These are phyloP conservation scores for Lasiodiplodia gonubiensis DNA, from an alignment of 2,329 filamentous ascomycete species.

Conservation along the genomic window DNA sequence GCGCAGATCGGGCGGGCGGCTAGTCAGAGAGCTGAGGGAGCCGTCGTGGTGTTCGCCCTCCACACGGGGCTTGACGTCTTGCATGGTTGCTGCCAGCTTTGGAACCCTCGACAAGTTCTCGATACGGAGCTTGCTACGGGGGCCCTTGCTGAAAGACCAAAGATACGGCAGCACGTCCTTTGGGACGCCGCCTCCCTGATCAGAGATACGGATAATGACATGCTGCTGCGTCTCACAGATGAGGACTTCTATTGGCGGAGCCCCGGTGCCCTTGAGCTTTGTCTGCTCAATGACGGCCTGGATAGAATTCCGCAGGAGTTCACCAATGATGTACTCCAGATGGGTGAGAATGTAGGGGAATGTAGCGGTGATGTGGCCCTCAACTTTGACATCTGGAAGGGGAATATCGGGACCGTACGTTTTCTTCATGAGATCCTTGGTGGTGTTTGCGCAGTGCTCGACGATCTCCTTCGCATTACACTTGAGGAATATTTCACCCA, in stretches of 20 bases:
- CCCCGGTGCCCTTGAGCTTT: slow-evolving; percentile 52
- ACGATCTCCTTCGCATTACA: slow-evolving; percentile 92
- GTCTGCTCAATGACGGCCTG: slow-evolving; percentile 86
- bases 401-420: slow-evolving; percentile 73
- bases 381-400: slow-evolving; percentile 81
- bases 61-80: slow-evolving; percentile 65
- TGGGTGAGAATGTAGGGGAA: slow-evolving; percentile 97
- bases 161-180: slow-evolving; percentile 84
- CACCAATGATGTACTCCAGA: slow-evolving; percentile 95
- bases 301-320: slow-evolving; percentile 92
- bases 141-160: slow-evolving; percentile 97
- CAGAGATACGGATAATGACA: slow-evolving; percentile 94
- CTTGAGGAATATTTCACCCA: slow-evolving; percentile 93
- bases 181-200: slow-evolving; percentile 91
- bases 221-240: slow-evolving; percentile 94
- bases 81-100: slow-evolving; percentile 89
- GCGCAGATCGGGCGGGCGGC: slow-evolving; percentile 81
- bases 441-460: slow-evolving; percentile 77
- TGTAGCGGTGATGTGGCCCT: slow-evolving; percentile 84
- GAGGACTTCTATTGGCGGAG: slow-evolving; percentile 88
- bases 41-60: slow-evolving; percentile 49
- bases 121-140: slow-evolving; percentile 76
- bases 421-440: slow-evolving; percentile 73
- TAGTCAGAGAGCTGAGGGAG: slow-evolving; percentile 80
- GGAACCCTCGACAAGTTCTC: slow-evolving; percentile 86